Conservation (phyloP, 1,139 yeast species). For the Hansenula lynferdii region DNA sequence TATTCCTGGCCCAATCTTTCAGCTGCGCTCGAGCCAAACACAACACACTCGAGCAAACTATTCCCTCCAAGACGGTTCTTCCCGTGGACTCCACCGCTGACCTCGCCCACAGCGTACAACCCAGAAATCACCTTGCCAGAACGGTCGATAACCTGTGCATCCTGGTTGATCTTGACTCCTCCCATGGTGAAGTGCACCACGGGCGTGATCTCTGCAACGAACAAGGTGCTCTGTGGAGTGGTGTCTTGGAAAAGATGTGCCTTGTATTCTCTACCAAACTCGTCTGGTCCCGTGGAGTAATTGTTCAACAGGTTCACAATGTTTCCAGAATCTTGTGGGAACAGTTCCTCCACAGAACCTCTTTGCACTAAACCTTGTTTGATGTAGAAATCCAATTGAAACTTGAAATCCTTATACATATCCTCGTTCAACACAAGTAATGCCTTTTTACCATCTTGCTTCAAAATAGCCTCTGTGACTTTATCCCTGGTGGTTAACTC, state of each 20-base stretch:
- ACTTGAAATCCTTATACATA: constrained; percentile 29
- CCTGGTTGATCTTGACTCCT: constrained; percentile 63
- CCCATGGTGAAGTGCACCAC: constrained; percentile 89
- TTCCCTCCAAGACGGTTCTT: constrained; percentile 76
- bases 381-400: constrained; percentile 59
- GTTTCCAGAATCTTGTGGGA: constrained; percentile 37
- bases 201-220: constrained; percentile 50
- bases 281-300: constrained; percentile 38
- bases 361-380: constrained; percentile 61
- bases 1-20: background rate
- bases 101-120: constrained; percentile 73
- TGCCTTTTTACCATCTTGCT: constrained; percentile 35
- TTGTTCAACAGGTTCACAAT: constrained; percentile 41
- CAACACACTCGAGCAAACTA: constrained; percentile 75
- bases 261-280: constrained; percentile 25
- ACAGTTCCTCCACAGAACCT: constrained; percentile 39
- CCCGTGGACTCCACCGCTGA: constrained; percentile 86
- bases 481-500: constrained; percentile 69
- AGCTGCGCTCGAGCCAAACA: constrained; percentile 55
- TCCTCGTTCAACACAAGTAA: constrained; percentile 32
- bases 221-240: too few species aligned
- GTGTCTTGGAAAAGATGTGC: too few species aligned
- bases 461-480: constrained; percentile 47
- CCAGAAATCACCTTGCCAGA: constrained; percentile 46
- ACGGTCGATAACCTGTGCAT: constrained; percentile 48